phyloP scores from a whole-genome alignment of 768 basidiomycete genomes.

The Suillus spraguei region DNA sequence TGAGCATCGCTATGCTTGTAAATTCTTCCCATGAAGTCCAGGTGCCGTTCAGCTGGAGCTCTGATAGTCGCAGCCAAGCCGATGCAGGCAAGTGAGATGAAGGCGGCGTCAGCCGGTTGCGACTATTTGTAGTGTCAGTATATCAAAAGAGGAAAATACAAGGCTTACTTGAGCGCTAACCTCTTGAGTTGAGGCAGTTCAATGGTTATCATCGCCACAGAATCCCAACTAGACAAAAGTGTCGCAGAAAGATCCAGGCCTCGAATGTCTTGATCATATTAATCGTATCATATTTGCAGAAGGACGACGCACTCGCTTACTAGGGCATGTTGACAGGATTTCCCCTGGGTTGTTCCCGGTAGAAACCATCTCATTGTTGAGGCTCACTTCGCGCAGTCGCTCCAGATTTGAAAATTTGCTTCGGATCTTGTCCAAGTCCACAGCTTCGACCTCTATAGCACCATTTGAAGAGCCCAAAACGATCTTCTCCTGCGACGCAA shows the following conservation, averaged over 20 bases:
- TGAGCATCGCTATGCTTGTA: slow-evolving; percentile 45
- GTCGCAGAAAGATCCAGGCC: slow-evolving; percentile 81
- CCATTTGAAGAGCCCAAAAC: slow-evolving; percentile 82
- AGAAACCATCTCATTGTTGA: slow-evolving; percentile 70
- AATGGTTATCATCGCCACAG: slow-evolving; percentile 59
- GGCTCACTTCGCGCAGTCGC: slow-evolving; percentile 74
- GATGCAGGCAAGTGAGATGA: slow-evolving; percentile 32
- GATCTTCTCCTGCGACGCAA: slow-evolving; percentile 58
- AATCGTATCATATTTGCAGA: slow-evolving; percentile 16
- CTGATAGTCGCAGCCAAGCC: slow-evolving; percentile 55
- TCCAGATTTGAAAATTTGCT: slow-evolving; percentile 66
- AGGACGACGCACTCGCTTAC: slow-evolving; percentile 46
- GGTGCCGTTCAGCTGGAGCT: slow-evolving; percentile 77
- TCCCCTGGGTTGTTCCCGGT: slow-evolving; percentile 49
- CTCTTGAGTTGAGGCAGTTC: slow-evolving; percentile 65
- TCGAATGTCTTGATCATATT: slow-evolving; percentile 57
- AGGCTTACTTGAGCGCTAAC: slow-evolving; percentile 78
- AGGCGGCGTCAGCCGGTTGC: slow-evolving; percentile 60
- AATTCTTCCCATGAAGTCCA: slow-evolving; percentile 74
- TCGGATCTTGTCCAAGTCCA: slow-evolving; percentile 78
- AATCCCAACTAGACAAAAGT: slow-evolving; percentile 72
- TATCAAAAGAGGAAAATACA: slow-evolving; percentile 11
- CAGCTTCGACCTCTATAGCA: slow-evolving; percentile 84
- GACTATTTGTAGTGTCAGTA: slow-evolving; percentile 44
- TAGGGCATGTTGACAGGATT: slow-evolving; percentile 62